Evolutionary conservation across 1,139 yeast genomes (phyloP), one percentile per base, ranked within the genome.

Genomic region (Candida tunisiensis): DNA sequence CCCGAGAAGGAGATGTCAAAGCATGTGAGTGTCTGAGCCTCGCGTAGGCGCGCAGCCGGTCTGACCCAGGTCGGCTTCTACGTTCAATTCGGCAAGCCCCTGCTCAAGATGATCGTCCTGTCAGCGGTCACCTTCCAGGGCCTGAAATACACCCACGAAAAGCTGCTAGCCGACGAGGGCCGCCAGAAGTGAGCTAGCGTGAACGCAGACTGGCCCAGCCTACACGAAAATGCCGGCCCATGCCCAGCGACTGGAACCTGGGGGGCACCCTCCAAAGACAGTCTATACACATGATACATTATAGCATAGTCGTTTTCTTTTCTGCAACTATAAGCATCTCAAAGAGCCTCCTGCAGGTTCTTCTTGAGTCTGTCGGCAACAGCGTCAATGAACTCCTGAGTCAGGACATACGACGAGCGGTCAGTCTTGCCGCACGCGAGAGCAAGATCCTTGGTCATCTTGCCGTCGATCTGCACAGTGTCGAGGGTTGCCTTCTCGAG

Each of bases 381-480:
- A 21, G 80, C 82, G 41, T 78, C 88, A 41, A 85, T 67, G 55
- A 82, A 85, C 55, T 80, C 94, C 51, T 77, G 83, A 32, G 95
- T 85, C 32, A 88, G 74, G 25, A 82, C 95, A 42, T 78, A 85
- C 20, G 75, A 53, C 16, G 68, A 55, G 51, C 93, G 69, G 41
- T 75, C 80, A 35, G 91, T 77, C 59, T 72, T 75, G 38, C 93
- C 93, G 44, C 73, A 68, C 31, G 92, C 74, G 39, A 85, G 65
- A 9, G 95, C 93, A 51, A 85, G 67, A 52, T 85, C 96, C 63
- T 85, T 85, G 49, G 96, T 85, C 95, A 85, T 83, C 48, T 74
- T 72, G 32, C 79, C 78, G 46, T 83, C 95, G 29, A 62, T 62
- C 32, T 73, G 69, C 28, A 85, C 96, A 24, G 95, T 80, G 45